Base-by-base conservation (phyloP, 805 yeast genomes). In the Kodamaea neixiangensis region DNA sequence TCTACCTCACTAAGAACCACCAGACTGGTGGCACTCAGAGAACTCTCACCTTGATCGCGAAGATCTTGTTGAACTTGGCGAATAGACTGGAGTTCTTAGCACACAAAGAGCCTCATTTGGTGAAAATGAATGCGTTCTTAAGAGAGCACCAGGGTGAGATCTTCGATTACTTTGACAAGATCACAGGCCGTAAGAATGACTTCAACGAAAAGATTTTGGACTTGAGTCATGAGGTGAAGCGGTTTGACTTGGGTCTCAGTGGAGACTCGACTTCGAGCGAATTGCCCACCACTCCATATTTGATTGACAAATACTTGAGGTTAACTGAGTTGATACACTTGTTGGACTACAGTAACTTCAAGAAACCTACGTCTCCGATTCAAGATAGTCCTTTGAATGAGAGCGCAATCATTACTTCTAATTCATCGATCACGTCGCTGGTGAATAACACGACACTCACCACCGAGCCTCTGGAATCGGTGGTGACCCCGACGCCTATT, bases 101-200 rank as follows among this genome's bases (percentile, higher is more conserved):
- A 7, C 83, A 84, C 44, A 93, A 92, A 61, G 98, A 93, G 61
- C 90, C 94, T 0, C 89, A 86, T 75, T 72, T 93, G 68, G 73
- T 79, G 15, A 73, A 71, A 31, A 77, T 93, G 82, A 93, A 94
- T 65, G 61, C 61, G 1, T 91, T 93, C 58, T 75, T 93, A 17
- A 72, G 75, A 2, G 73, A 70, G 13, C 85, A 86, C 59, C 76
- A 76, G 47, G 67, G 58, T 0, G 89, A 88, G 57, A 68, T 91
- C 6, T 59, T 75, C n/a, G 82, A 81, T 14, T 93, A 89, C 68
- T 80, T 87, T 58, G 89, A 83, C 61, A 81, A 80, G 52, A 76
- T 92, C 25, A 86, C 96, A 0, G 84, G 85, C 3, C 72, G 88
- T 49, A 85, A 82, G 58, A 68, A 85, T 58, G 93, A 85, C 58